Evolutionary conservation across 2,329 filamentous ascomycete species (phyloP).

Genomic region (Fusarium brachygibbosum): DNA sequence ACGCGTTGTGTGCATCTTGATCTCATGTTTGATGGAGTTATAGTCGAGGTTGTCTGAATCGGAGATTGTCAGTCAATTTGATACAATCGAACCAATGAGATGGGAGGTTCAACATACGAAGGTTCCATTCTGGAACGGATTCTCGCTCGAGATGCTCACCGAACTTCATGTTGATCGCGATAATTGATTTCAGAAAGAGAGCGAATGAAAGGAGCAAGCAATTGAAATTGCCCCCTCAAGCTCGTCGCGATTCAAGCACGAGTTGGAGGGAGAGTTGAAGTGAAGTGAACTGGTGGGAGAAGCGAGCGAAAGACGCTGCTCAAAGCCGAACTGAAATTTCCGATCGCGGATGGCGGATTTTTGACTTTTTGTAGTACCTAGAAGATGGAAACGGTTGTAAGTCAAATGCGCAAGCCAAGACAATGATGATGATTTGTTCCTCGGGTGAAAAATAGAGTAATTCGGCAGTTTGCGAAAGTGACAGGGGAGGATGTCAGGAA

Average conservation of each 20-base stretch:
- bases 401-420: slow-evolving; percentile 33
- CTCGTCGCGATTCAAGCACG: slow-evolving; percentile 15
- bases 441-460: slow-evolving; percentile 2
- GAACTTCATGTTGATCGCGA: slow-evolving; percentile 55
- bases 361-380: slow-evolving; percentile 27
- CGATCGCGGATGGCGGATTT: not conserved
- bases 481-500: slow-evolving; percentile 28
- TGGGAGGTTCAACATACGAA: slow-evolving; percentile 67
- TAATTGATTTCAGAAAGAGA: not conserved
- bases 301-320: slow-evolving; percentile 35
- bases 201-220: slow-evolving; percentile 3
- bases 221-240: slow-evolving; percentile 14
- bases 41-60: slow-evolving; percentile 87
- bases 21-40: slow-evolving; percentile 86
- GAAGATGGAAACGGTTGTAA: slow-evolving; percentile 12
- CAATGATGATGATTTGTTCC: slow-evolving; percentile 19
- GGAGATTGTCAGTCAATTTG: slow-evolving; percentile 16
- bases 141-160: slow-evolving; percentile 74
- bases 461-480: slow-evolving; percentile 16
- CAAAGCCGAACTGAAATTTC: slow-evolving; percentile 1
- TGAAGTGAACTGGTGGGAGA: slow-evolving; percentile 21
- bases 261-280: slow-evolving; percentile 19
- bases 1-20: slow-evolving; percentile 82
- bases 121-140: slow-evolving; percentile 85
- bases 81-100: slow-evolving; percentile 4